Percentiles rank a stretch among this genome's conserved stretches.
Evolutionary conservation across 1,284 basidiomycete species (phyloP).

Genomic region (Apiotrichum gamsii): DNA sequence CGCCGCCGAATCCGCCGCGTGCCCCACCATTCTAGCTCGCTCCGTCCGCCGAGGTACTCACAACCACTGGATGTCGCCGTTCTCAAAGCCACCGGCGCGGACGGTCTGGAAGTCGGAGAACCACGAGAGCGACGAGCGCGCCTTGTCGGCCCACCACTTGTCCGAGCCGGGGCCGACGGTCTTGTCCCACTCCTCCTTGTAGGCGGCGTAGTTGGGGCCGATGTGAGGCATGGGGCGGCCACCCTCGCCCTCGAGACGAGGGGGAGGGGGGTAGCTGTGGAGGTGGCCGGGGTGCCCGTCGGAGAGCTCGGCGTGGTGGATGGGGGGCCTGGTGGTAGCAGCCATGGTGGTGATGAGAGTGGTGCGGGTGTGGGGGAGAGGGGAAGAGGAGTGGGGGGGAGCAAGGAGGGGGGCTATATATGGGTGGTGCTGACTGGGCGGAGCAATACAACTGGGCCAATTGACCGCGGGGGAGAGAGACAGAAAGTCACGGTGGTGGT

Average conservation of each 20-base stretch:
- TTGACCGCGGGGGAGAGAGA: too few relatives aligned
- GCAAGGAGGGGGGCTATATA: not conserved
- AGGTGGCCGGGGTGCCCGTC: constrained; percentile 35
- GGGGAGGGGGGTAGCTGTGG: constrained; percentile 38
- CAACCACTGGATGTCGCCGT: constrained; percentile 92
- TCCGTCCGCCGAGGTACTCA: constrained; percentile 37
- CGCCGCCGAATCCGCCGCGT: too few relatives aligned
- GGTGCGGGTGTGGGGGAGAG: not conserved
- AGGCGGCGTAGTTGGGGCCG: constrained; percentile 66
- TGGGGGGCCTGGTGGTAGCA: too few relatives aligned
- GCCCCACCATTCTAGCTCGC: too few relatives aligned
- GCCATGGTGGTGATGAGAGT: not conserved
- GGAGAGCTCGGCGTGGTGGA: constrained; percentile 29
- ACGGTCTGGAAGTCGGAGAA: constrained; percentile 87
- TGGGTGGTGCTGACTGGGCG: too few relatives aligned
- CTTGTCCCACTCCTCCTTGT: constrained; percentile 61
- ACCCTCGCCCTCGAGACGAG: constrained; percentile 35
- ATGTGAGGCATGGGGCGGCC: constrained; percentile 55
- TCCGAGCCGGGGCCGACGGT: constrained; percentile 70
- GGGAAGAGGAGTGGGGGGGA: not conserved
- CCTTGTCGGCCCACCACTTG: constrained; percentile 82
- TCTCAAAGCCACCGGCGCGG: constrained; percentile 71
- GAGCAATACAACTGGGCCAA: too few relatives aligned
- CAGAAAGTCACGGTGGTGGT: too few relatives aligned
- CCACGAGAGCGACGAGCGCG: constrained; percentile 78